Conservation (phyloP, 2,329 filamentous ascomycete species). For the Aureobasidium musti region DNA sequence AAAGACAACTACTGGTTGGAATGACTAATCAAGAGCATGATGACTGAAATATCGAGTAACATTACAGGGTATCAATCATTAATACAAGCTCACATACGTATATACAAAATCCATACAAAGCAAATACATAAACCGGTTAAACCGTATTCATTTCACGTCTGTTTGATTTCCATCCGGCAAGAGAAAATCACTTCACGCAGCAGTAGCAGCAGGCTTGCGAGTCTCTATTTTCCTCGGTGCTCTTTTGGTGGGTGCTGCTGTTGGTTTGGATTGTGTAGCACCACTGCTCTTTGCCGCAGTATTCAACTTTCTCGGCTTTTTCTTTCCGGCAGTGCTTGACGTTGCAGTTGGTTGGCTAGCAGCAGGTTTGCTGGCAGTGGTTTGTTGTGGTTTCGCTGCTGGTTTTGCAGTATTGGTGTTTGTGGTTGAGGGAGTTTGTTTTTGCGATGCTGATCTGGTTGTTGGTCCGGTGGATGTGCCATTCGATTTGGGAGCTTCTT, state of each 20-base stretch:
- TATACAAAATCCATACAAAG: neutral
- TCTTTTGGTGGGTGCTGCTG: slow-evolving; percentile 30
- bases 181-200: neutral
- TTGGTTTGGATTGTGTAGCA: slow-evolving; percentile 14
- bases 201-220: slow-evolving; percentile 33
- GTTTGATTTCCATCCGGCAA: no score
- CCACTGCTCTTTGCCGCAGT: slow-evolving; percentile 23
- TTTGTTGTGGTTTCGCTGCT: slow-evolving; percentile 30
- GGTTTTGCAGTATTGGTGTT: neutral
- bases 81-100: no score
- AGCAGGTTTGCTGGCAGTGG: slow-evolving; percentile 28
- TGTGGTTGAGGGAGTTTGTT: neutral
- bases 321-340: slow-evolving; percentile 28
- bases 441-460: neutral
- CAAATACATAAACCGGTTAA: no score
- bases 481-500: slow-evolving; percentile 9
- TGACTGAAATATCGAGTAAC: no score
- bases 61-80: no score
- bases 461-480: neutral
- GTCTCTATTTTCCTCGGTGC: slow-evolving; percentile 38
- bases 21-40: no score
- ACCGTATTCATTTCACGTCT: no score
- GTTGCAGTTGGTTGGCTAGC: slow-evolving; percentile 24
- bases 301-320: slow-evolving; percentile 39
- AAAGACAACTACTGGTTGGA: no score